Evolutionary conservation across 768 basidiomycete species (phyloP).

Genomic region (Tulasnella sp.): DNA sequence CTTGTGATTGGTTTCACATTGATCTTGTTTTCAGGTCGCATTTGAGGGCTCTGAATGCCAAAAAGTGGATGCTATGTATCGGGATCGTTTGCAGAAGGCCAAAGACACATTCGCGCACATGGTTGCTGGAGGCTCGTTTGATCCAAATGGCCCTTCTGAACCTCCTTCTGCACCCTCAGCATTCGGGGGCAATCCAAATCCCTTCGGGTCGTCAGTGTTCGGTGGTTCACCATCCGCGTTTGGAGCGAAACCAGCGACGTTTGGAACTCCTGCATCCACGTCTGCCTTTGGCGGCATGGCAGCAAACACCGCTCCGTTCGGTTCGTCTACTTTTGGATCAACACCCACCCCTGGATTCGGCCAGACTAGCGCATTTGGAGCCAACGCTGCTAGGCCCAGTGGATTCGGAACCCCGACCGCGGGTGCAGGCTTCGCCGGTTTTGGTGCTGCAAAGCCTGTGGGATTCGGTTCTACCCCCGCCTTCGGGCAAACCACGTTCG

Average conservation of each 20-base stretch:
- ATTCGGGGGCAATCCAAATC: conserved; percentile 17
- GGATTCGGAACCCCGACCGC: conserved; percentile 19
- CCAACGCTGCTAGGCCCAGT: not conserved
- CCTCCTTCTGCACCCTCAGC: conserved; percentile 21
- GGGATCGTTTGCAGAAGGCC: conserved; percentile 38
- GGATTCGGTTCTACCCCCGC: conserved; percentile 14
- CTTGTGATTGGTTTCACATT: not conserved
- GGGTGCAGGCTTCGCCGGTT: conserved; percentile 20
- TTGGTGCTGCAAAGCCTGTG: conserved; percentile 20
- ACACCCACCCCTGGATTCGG: conserved; percentile 23
- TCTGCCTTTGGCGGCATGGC: conserved; percentile 20
- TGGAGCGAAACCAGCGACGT: conserved; percentile 20
- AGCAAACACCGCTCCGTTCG: conserved; percentile 27
- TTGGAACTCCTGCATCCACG: conserved; percentile 13
- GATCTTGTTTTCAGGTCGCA: conserved; percentile 19
- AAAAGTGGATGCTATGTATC: conserved; percentile 38
- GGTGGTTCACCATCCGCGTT: conserved; percentile 18
- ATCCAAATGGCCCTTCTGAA: conserved; percentile 22
- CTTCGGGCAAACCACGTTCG: conserved; percentile 11
- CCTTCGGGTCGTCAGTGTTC: conserved; percentile 26
- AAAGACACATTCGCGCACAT: conserved; percentile 43
- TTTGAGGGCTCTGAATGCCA: conserved; percentile 43
- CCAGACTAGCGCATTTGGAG: conserved; percentile 16
- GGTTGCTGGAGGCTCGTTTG: conserved; percentile 28
- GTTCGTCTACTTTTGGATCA: conserved; percentile 20